Conservation (phyloP, 306 rosid genomes). For the Acacia confusa region DNA sequence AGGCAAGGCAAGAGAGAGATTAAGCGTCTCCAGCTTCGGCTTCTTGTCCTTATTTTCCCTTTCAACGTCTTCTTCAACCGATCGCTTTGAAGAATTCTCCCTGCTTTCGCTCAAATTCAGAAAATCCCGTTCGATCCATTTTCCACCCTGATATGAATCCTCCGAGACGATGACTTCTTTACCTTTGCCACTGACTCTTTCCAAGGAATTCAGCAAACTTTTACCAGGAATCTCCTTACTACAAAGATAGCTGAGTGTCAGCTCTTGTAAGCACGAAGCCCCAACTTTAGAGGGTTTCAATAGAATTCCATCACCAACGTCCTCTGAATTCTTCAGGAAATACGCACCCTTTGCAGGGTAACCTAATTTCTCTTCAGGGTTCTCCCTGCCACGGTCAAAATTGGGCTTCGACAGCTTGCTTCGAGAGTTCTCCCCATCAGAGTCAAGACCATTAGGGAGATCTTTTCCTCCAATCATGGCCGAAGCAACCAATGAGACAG, state of each 20-base stretch:
- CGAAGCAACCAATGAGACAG: not conserved
- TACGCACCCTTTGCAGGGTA: constrained; percentile 15
- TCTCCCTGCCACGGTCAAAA: constrained; percentile 43
- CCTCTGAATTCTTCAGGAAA: constrained; percentile 47
- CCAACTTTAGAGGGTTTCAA: constrained; percentile 41
- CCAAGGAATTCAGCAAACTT: constrained; percentile 50
- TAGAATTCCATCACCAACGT: constrained; percentile 31
- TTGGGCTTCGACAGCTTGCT: constrained; percentile 63
- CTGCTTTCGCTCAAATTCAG: constrained; percentile 68
- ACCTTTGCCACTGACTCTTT: constrained; percentile 59
- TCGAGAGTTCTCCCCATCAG: constrained; percentile 78
- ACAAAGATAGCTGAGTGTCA: constrained; percentile 88
- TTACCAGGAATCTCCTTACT: constrained; percentile 57
- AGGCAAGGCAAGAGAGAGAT: constrained; percentile 89
- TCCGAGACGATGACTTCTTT: constrained; percentile 59
- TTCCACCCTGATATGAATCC: constrained; percentile 56
- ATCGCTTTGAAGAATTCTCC: constrained; percentile 71
- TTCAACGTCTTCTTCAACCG: constrained; percentile 62
- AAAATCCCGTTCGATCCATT: constrained; percentile 95
- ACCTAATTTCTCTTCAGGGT: constrained; percentile 44
- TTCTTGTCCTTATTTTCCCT: constrained; percentile 72
- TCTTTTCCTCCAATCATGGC: constrained; percentile 71
- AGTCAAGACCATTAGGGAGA: constrained; percentile 46
- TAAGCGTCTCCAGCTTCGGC: constrained; percentile 78
- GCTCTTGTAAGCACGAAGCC: constrained; percentile 63